Evolutionary conservation across 2,329 filamentous ascomycete genomes (phyloP), one percentile per base, ranked within the genome.

Genomic region (Helminthosporium solani): DNA sequence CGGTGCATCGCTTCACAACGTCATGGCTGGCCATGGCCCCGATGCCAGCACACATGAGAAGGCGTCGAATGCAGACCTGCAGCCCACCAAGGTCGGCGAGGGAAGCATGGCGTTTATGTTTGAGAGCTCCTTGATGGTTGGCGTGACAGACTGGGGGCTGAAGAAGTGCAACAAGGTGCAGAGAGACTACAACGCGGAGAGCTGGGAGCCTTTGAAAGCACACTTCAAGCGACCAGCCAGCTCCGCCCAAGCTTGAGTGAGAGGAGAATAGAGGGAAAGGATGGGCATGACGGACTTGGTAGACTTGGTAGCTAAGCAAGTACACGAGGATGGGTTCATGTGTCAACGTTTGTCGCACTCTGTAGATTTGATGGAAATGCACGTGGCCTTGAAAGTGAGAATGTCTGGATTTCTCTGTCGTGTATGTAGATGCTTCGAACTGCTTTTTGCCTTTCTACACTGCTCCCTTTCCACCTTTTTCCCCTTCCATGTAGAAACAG

Each of bases 121-220:
- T 69, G 82, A 84, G 68, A 80, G 79, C 53, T 83, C 78, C 44
- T 61, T 86, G 44, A 86, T 87, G 82, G 77, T 88, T 2, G 85
- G 84, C 1, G 84, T 88, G 21, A 87, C 85, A 1, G 80, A 86
- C 47, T 88, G 85, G 84, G 85, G 84, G 1, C 68, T 88, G 51
- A 85, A 82, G 67, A 80, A 81, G 51, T 92, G 84, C 63, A 71
- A 77, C 60, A 88, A 87, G 70, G 80, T 87, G 33, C 85, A 88
- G 73, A 77, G 82, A 54, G 81, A 81, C 46, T 95, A 94, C 63
- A 90, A 83, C 64, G 82, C 84, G 46, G 87, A 95, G 74, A 91
- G 87, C 66, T 96, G 90, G 90, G 83, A 74, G 57, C 68, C 71
- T 12, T 52, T 78, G 54, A 75, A 75, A 60, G 64, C 74, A 47